Conservation (phyloP, 2,329 filamentous ascomycete species). For the Ophiostoma novo-ulmi region DNA sequence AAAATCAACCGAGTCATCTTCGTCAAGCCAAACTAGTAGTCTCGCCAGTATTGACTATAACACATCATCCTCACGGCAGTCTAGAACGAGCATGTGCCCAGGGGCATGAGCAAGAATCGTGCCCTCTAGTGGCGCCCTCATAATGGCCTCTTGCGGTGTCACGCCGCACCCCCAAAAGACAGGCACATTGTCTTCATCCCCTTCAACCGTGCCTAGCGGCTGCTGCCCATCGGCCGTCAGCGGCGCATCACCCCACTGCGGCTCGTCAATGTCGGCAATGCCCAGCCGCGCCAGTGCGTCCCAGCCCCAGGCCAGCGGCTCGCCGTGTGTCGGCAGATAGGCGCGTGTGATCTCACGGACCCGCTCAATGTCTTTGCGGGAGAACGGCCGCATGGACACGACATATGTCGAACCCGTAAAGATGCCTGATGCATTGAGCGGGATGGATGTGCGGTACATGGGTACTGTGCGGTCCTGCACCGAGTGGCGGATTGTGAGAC, state of each 20-base stretch:
- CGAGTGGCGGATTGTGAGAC: slow-evolving; percentile 49
- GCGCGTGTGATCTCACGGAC: slow-evolving; percentile 52
- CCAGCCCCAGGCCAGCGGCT: slow-evolving; percentile 41
- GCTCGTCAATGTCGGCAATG: slow-evolving; percentile 47
- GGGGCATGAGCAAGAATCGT: slow-evolving; percentile 57
- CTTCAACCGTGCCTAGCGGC: slow-evolving; percentile 34
- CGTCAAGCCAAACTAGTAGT: neutral
- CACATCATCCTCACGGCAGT: slow-evolving; percentile 31
- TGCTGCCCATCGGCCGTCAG: slow-evolving; percentile 26
- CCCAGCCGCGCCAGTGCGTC: slow-evolving; percentile 39
- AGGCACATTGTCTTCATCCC: slow-evolving; percentile 44
- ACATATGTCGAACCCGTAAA: slow-evolving; percentile 47
- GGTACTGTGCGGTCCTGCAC: slow-evolving; percentile 47
- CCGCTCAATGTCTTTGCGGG: slow-evolving; percentile 42
- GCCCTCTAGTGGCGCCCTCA: slow-evolving; percentile 50
- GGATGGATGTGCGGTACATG: slow-evolving; percentile 53
- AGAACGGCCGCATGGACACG: slow-evolving; percentile 60
- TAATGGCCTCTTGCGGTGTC: slow-evolving; percentile 60
- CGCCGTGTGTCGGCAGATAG: slow-evolving; percentile 56
- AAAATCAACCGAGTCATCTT: neutral
- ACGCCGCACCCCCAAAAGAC: slow-evolving; percentile 63
- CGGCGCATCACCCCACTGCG: slow-evolving; percentile 54
- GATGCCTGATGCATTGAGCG: slow-evolving; percentile 57
- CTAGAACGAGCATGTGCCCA: slow-evolving; percentile 58
- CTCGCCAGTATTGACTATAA: neutral